phyloP scores from a whole-genome alignment of 208 protist species.

The Porcisia hertigi region DNA sequence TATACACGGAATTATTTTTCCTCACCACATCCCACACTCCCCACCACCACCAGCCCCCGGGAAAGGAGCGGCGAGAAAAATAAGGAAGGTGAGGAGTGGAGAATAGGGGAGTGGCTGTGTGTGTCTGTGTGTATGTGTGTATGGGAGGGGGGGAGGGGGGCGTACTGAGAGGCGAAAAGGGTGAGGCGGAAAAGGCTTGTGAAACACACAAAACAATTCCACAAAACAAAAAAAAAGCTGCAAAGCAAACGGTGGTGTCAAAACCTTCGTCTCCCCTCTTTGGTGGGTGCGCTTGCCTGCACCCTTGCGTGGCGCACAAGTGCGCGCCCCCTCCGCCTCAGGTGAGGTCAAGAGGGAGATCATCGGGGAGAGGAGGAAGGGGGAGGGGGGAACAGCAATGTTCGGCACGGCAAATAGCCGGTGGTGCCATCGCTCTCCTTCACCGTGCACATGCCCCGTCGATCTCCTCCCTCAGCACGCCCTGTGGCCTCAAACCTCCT shows the following conservation, averaged over 20 bases:
- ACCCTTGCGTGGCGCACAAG: background rate
- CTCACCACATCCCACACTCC: too few species aligned
- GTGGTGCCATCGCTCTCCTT: background rate
- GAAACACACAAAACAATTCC: too few species aligned
- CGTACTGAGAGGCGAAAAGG: background rate
- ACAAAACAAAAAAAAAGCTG: too few species aligned
- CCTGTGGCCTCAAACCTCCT: background rate
- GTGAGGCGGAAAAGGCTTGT: too few species aligned
- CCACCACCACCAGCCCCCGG: too few species aligned
- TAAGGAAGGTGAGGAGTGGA: background rate
- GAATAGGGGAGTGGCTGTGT: too few species aligned
- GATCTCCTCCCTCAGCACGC: background rate
- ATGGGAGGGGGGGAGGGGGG: background rate
- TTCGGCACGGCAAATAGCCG: background rate
- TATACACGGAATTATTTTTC: too few species aligned
- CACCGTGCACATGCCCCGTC: background rate
- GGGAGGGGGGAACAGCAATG: background rate
- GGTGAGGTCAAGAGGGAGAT: too few species aligned
- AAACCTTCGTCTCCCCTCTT: too few species aligned
- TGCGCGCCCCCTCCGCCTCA: too few species aligned
- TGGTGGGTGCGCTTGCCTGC: too few species aligned
- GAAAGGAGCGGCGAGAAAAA: background rate
- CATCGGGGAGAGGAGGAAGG: background rate
- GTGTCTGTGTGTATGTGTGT: background rate
- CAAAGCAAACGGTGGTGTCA: too few species aligned